Conservation (phyloP, 768 basidiomycete genomes). For the Boletus vinaceobasis region DNA sequence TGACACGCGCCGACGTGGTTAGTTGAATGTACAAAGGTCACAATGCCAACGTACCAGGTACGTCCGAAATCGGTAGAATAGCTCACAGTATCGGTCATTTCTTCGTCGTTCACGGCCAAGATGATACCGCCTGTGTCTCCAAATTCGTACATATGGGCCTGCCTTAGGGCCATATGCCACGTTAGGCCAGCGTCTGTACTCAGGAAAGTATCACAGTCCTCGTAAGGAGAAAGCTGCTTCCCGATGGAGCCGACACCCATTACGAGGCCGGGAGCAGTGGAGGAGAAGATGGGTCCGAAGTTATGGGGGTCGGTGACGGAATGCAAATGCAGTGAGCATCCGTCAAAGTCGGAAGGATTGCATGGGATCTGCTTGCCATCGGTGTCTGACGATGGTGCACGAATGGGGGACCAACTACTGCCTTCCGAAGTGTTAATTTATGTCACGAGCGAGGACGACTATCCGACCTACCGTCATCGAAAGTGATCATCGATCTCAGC, state of each 20-base stretch:
- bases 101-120: conserved; percentile 84
- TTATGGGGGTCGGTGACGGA: conserved; percentile 93
- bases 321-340: conserved; percentile 86
- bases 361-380: conserved; percentile 65
- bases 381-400: conserved; percentile 53
- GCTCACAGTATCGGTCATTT: conserved; percentile 57
- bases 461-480: conserved; percentile 67
- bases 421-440: conserved; percentile 32
- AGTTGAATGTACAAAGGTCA: neutral
- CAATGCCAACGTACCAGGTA: conserved; percentile 64
- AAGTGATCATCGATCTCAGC: conserved; percentile 79
- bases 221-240: conserved; percentile 60
- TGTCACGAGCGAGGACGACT: neutral
- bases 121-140: conserved; percentile 84
- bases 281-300: conserved; percentile 91
- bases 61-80: conserved; percentile 84
- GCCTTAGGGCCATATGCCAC: conserved; percentile 73
- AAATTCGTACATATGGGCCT: conserved; percentile 94
- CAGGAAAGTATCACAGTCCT: conserved; percentile 90
- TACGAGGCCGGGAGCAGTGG: conserved; percentile 88
- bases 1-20: conserved; percentile 27
- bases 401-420: conserved; percentile 73
- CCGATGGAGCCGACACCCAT: conserved; percentile 98
- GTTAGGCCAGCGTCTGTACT: conserved; percentile 85
- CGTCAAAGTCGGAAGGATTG: conserved; percentile 48